Base-by-base conservation (phyloP, 257 asterid genomes). In the Jasminum sambac region DNA sequence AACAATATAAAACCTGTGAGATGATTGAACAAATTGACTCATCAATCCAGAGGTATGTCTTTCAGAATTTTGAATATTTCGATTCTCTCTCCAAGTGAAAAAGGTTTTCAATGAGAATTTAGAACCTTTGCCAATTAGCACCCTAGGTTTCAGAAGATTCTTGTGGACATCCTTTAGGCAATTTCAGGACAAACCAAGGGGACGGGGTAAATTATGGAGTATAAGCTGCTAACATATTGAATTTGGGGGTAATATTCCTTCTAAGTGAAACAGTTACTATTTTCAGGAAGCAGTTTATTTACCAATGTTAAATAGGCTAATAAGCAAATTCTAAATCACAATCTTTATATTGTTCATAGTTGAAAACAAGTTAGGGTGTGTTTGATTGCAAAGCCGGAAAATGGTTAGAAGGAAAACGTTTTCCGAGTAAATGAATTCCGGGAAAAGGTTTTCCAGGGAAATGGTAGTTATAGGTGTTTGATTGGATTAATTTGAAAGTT, bases 11-110 rank as follows among this genome's bases (percentile, higher is more conserved):
- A 84, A 76, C 92, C 67, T 95, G 94, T 73, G 94, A 80, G 78
- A 91, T 95, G 99, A 95, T 95, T 82, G 99, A 91, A 72, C 88
- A 72, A 71, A 79, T 95, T 0, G 98, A 95, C 84, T 87, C 87
- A 52, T 91, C 99, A 71, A 95, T 95, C 67, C 92, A 87, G 80
- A 89, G 98, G 99, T 87, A 68, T 38, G 84, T 68, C 64, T 76
- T 38, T 11, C 25, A 42, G 64, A 37, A 6, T 37, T 39, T 48
- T 44, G 25, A 43, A 38, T 19, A 16, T 11, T 38, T 19, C 64
- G 43, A 26, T n/a, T 69, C 21, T 67, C 37, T 43, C 55, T 43
- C 48, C 19, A 12, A 25, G 36, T 44, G 37, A 34, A 16, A 21
- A 6, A 60, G 38, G 42, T 2, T 40, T 41, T 30, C 7, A 55